A percentile compares a stretch with the other conserved stretches of the same genome.
Evolutionary conservation across 805 yeast genomes (phyloP).

Genomic region (Jamesozyma piceae): DNA sequence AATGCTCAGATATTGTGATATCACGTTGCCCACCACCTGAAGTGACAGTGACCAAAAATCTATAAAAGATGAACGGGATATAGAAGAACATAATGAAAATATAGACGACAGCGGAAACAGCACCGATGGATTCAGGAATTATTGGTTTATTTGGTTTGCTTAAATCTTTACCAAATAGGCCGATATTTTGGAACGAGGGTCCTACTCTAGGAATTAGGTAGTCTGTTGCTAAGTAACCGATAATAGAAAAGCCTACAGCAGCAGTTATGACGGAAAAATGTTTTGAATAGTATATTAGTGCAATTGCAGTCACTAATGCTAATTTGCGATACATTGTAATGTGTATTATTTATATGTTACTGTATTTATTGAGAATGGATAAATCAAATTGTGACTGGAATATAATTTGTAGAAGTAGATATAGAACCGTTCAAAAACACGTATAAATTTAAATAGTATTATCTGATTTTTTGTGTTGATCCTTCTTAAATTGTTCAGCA

Average conservation of each 20-base stretch:
- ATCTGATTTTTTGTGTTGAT: too few relatives aligned
- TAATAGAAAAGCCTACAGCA: constrained; percentile 54
- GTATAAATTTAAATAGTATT: too few relatives aligned
- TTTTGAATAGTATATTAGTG: constrained; percentile 14
- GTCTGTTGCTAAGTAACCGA: constrained; percentile 56
- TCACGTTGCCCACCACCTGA: constrained; percentile 50
- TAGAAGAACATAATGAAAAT: constrained; percentile 71
- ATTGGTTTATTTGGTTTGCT: constrained; percentile 67
- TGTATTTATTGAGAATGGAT: too few relatives aligned
- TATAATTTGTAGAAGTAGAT: too few relatives aligned
- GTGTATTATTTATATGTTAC: too few relatives aligned
- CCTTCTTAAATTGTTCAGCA: too few relatives aligned
- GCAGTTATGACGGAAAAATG: constrained; percentile 30
- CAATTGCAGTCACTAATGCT: constrained; percentile 8
- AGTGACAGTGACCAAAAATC: constrained; percentile 52
- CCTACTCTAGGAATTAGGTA: constrained; percentile 61
- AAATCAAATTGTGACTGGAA: too few relatives aligned
- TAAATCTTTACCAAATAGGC: constrained; percentile 78
- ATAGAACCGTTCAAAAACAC: too few relatives aligned
- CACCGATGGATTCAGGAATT: constrained; percentile 89
- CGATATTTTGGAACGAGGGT: constrained; percentile 59
- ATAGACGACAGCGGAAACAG: constrained; percentile 73
- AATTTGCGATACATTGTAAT: constrained; percentile 1
- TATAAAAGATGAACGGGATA: constrained; percentile 81
- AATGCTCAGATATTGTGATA: constrained; percentile 11